Conservation (phyloP, 2,329 filamentous ascomycete genomes). For the Knufia petricola region DNA sequence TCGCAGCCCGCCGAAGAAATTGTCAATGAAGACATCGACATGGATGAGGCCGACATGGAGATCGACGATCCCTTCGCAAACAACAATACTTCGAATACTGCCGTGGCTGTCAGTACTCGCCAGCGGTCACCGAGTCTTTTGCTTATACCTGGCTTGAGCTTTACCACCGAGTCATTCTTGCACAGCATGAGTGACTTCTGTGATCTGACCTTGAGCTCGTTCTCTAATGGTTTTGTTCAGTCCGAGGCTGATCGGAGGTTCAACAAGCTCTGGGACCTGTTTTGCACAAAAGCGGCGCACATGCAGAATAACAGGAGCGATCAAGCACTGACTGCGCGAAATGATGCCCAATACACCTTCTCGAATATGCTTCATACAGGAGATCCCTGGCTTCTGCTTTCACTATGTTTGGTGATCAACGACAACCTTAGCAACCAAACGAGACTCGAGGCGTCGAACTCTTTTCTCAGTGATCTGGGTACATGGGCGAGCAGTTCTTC, state of each 20-base stretch:
- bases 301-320: background rate
- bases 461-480: background rate
- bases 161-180: constrained; percentile 3
- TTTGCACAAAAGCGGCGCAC: constrained; percentile 4
- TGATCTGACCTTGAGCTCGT: background rate
- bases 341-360: background rate
- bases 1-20: background rate
- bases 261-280: constrained; percentile 8
- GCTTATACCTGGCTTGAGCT: background rate
- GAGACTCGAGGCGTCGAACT: background rate
- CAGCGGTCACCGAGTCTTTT: background rate
- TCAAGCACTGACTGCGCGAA: background rate
- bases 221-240: background rate
- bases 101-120: background rate
- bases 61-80: background rate
- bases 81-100: background rate
- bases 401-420: constrained; percentile 4
- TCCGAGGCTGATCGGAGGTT: background rate
- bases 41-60: background rate
- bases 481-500: background rate
- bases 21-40: background rate
- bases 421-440: background rate
- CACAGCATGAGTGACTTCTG: constrained; percentile 1
- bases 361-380: background rate
- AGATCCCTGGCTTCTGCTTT: constrained; percentile 5